These are phyloP conservation scores for Mycotypha africana DNA, from an alignment of 371 early-diverging fungal species.

Conservation along the genomic window DNA sequence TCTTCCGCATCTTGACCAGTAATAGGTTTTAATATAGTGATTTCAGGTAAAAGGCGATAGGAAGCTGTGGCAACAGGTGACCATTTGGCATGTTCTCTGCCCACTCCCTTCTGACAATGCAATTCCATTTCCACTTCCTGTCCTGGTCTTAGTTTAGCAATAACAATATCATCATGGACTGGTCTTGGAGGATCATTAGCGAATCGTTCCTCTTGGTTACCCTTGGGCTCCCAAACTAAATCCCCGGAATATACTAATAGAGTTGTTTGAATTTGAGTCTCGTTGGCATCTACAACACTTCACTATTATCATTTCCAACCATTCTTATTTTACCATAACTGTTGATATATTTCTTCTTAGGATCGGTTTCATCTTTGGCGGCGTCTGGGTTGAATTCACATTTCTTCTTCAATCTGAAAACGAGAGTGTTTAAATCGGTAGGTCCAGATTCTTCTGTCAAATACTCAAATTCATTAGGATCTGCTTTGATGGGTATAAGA, in stretches of 20 bases:
- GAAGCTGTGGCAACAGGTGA: slow-evolving; percentile 98
- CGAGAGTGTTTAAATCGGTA: slow-evolving; percentile 92
- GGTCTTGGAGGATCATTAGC: slow-evolving; percentile 64
- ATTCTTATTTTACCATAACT: slow-evolving; percentile 39
- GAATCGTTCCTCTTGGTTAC: slow-evolving; percentile 77
- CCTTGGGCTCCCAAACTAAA: slow-evolving; percentile 87
- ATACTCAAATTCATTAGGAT: slow-evolving; percentile 77
- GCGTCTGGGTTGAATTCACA: slow-evolving; percentile 68
- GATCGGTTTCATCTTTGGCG: slow-evolving; percentile 63
- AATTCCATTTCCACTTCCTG: slow-evolving; percentile 87
- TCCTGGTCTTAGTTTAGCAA: slow-evolving; percentile 94
- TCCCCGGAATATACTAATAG: slow-evolving; percentile 70
- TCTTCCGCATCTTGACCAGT: slow-evolving; percentile 83
- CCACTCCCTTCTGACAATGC: slow-evolving; percentile 92
- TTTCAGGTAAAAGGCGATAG: slow-evolving; percentile 94
- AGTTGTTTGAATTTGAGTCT: not conserved
- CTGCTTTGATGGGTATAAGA: slow-evolving; percentile 91
- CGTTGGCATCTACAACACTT: not conserved
- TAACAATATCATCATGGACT: slow-evolving; percentile 84
- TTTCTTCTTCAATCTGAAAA: slow-evolving; percentile 77
- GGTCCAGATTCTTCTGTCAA: slow-evolving; percentile 67
- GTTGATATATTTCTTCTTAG: slow-evolving; percentile 63
- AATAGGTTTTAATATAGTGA: slow-evolving; percentile 83
- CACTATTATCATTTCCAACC: no score
- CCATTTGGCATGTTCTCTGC: slow-evolving; percentile 98